Conservation (phyloP, 352 stramenopile species). For the Peronospora destructor region DNA sequence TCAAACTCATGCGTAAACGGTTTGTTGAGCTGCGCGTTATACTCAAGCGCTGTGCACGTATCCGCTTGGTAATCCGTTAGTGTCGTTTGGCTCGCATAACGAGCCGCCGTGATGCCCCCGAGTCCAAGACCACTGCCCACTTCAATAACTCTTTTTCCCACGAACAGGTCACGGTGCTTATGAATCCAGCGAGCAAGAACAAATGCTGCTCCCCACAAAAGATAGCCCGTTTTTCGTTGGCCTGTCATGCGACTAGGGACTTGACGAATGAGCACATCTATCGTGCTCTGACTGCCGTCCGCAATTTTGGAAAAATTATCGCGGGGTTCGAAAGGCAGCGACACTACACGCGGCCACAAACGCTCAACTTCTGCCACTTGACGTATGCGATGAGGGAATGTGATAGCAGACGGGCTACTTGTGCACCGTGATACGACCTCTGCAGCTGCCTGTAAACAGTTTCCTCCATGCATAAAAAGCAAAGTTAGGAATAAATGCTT, state of each 20-base stretch:
- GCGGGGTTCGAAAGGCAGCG: constrained; percentile 53
- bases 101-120: constrained; percentile 65
- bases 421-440: constrained; percentile 64
- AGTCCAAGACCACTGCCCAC: constrained; percentile 79
- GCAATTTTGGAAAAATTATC: constrained; percentile 27
- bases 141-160: constrained; percentile 65
- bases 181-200: constrained; percentile 80
- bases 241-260: constrained; percentile 79
- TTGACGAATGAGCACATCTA: constrained; percentile 70
- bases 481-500: background rate
- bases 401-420: constrained; percentile 51
- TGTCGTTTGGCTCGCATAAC: constrained; percentile 51
- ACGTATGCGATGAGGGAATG: constrained; percentile 56
- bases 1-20: constrained; percentile 66
- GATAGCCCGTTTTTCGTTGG: constrained; percentile 79
- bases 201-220: constrained; percentile 76
- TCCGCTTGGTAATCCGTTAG: constrained; percentile 84
- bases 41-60: constrained; percentile 63
- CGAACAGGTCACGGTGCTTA: constrained; percentile 65
- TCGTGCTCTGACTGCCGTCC: constrained; percentile 19
- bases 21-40: constrained; percentile 76
- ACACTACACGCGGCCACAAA: constrained; percentile 44
- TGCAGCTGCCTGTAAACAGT: constrained; percentile 41
- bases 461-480: background rate
- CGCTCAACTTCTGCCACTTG: constrained; percentile 55